Evolutionary conservation across 192 early-diverging fungal genomes (phyloP).

Genomic region (Backusella circina): DNA sequence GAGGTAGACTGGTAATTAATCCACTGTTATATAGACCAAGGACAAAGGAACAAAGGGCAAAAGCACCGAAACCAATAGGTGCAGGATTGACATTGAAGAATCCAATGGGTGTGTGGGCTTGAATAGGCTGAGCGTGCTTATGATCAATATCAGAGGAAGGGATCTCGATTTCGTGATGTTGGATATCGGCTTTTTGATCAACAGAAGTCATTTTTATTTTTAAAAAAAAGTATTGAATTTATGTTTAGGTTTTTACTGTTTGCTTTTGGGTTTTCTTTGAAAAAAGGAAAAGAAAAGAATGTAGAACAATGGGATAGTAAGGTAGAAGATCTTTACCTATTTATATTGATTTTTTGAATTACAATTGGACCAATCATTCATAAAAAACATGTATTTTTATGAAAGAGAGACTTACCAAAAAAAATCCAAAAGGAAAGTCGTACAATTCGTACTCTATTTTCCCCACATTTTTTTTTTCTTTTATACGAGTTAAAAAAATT

Average conservation of each 20-base stretch:
- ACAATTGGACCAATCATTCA: not conserved
- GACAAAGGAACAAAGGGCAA: conserved; percentile 19
- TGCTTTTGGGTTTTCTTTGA: not conserved
- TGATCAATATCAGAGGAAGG: not conserved
- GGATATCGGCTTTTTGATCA: not conserved
- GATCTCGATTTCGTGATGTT: conserved; percentile 6
- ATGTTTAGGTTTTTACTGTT: not conserved
- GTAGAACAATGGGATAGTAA: not conserved
- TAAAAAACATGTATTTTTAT: not conserved
- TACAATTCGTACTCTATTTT: not conserved
- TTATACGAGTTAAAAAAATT: too few relatives aligned
- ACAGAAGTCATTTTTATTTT: not conserved
- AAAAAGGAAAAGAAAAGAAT: not conserved
- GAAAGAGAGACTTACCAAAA: conserved; percentile 1
- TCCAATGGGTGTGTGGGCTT: not conserved
- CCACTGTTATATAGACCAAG: conserved; percentile 26
- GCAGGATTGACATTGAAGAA: not conserved
- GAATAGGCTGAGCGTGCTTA: not conserved
- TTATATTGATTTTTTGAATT: not conserved
- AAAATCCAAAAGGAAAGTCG: not conserved
- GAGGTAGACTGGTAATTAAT: not conserved
- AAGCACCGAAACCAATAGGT: conserved; percentile 24
- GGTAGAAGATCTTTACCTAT: not conserved
- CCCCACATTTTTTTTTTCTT: conserved; percentile 2
- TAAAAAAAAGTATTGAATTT: not conserved